Evolutionary conservation across 331 rosid species (phyloP), one percentile per base, ranked within the genome.

Genomic region (Quercus tomentella): DNA sequence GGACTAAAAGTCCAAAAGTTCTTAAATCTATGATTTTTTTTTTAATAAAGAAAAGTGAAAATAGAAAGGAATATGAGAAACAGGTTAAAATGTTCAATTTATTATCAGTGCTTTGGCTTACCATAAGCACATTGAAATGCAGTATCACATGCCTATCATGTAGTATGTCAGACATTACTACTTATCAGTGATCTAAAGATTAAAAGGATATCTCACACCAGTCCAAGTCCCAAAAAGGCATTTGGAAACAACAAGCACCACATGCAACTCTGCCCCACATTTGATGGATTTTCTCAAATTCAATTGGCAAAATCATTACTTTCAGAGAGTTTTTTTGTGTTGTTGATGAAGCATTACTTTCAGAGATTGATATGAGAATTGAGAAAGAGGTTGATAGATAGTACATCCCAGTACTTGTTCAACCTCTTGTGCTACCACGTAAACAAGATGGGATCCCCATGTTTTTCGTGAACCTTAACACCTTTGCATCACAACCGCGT

Each of bases 351-450:
- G 45, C 45, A 41, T 28, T 63, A 26, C 70, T 63, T 60, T 2
- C 66, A 60, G 30, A 1, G 30, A 60, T 60, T 14, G 31, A 23
- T 49, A 49, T 25, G 67, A 60, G 67, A 12, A 60, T 11, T 14
- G 67, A 60, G 67, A 23, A 60, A 11, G 67, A 60, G 15, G 20
- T 6, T 23, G 70, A 63, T 15, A 28, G 70, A 63, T 15, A 28
- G 70, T 65, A 30, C 43, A 16, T 30, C 52, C 57, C 49, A 31
- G 61, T 23, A 61, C 72, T 43, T 72, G 30, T 79, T 62, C 20
- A 67, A 26, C 10, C 16, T 12, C 15, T 2, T 43, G 79, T 22
- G 55, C 55, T 23, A 73, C 88, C 86, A 84, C 86, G 88, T 81
- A 73, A 73, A 54, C 4, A 3, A 23, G 23, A 73, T 56, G 84